phyloP scores from a whole-genome alignment of 331 rosid genomes.

The Cucumis variabilis region DNA sequence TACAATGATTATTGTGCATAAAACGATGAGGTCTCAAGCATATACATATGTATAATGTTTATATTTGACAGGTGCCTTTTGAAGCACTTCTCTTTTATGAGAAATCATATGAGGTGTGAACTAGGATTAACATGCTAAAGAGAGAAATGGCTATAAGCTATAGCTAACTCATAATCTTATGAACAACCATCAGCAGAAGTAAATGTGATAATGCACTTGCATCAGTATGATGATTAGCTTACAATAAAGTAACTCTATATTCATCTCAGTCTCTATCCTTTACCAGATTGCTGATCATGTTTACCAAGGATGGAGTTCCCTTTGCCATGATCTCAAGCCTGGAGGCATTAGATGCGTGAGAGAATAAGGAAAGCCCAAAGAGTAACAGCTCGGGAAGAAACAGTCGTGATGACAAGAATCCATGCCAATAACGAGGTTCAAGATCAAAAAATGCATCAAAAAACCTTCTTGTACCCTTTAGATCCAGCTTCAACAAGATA shows the following conservation, averaged over 20 bases:
- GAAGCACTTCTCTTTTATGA: conserved; percentile 15
- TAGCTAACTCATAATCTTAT: conserved; percentile 13
- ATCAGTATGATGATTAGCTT: conserved; percentile 43
- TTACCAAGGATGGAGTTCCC: conserved; percentile 93
- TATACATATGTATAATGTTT: background rate
- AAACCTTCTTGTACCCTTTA: conserved; percentile 83
- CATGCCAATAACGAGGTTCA: conserved; percentile 97
- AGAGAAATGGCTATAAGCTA: background rate
- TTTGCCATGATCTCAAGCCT: conserved; percentile 94
- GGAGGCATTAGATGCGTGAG: conserved; percentile 87
- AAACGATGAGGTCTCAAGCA: conserved; percentile 6
- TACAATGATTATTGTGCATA: conserved; percentile 1
- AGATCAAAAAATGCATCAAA: conserved; percentile 92
- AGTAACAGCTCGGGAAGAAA: conserved; percentile 81
- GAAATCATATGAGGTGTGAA: conserved; percentile 17
- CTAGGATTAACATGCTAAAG: background rate
- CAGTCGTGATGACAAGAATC: conserved; percentile 91
- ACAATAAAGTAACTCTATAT: conserved; percentile 38
- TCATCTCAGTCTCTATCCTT: conserved; percentile 70
- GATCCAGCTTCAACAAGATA: conserved; percentile 91
- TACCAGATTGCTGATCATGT: conserved; percentile 88
- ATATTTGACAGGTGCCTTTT: background rate
- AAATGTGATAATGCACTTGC: conserved; percentile 39
- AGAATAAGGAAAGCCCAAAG: conserved; percentile 89
- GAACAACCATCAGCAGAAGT: conserved; percentile 36